A percentile compares a stretch with the other conserved stretches of the same genome.
phyloP scores from a whole-genome alignment of 306 rosid genomes.

The Cicer bijugum region DNA sequence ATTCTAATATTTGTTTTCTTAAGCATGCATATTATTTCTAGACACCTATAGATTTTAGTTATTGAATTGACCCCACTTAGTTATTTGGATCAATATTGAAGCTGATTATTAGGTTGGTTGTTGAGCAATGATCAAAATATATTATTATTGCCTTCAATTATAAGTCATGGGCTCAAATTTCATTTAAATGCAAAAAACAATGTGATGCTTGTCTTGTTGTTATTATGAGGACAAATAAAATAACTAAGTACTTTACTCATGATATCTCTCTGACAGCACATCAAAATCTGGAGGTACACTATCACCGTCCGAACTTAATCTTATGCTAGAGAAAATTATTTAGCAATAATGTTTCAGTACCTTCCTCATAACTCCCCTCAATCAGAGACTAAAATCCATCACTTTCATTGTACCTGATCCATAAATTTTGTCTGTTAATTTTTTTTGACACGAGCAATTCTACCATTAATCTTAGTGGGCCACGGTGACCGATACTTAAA shows the following conservation, averaged over 20 bases:
- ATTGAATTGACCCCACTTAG: constrained; percentile 33
- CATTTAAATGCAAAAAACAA: constrained; percentile 42
- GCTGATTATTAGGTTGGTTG: constrained; percentile 38
- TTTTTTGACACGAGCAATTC: background rate
- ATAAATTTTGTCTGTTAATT: background rate
- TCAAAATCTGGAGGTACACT: constrained; percentile 30
- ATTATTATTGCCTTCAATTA: constrained; percentile 49
- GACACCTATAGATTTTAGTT: background rate
- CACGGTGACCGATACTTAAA: background rate
- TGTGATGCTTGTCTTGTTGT: constrained; percentile 35
- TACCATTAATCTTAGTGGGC: background rate
- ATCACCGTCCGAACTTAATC: constrained; percentile 41
- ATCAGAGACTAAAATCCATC: constrained; percentile 10
- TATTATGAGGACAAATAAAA: constrained; percentile 41
- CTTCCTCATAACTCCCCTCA: constrained; percentile 5
- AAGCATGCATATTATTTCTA: constrained; percentile 15
- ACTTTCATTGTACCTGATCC: constrained; percentile 8
- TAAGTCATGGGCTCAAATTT: constrained; percentile 43
- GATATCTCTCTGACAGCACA: constrained; percentile 43
- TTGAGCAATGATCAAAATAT: constrained; percentile 39
- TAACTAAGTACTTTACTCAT: constrained; percentile 40
- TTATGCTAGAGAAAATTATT: constrained; percentile 6
- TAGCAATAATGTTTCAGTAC: constrained; percentile 42
- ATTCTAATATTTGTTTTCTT: constrained; percentile 9
- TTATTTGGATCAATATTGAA: constrained; percentile 28